phyloP scores from a whole-genome alignment of 306 rosid species.

The Carpinus fangiana region DNA sequence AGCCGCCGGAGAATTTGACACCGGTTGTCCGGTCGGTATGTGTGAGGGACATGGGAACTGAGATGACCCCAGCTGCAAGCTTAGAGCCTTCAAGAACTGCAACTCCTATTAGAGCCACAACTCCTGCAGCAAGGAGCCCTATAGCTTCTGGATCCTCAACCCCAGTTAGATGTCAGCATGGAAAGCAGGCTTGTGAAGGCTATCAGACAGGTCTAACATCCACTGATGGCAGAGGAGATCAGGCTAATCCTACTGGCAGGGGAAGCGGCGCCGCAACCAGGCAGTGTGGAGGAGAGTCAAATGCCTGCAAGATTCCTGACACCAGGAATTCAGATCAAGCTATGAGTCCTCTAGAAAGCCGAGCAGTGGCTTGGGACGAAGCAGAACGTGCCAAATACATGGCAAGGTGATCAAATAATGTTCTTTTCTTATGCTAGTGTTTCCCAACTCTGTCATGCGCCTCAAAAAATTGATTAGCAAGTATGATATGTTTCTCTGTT shows the following conservation, averaged over 20 bases:
- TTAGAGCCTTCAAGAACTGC: conserved; percentile 93
- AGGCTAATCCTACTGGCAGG: conserved; percentile 23
- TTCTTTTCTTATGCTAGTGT: conserved; percentile 7
- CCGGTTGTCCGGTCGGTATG: conserved; percentile 64
- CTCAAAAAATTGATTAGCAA: background rate
- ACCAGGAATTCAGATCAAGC: conserved; percentile 51
- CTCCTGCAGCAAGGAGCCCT: conserved; percentile 71
- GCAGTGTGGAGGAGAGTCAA: conserved; percentile 43
- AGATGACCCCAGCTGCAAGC: conserved; percentile 95
- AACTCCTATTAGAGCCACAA: conserved; percentile 83
- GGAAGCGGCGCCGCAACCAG: conserved; percentile 26
- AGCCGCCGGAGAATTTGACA: conserved; percentile 37
- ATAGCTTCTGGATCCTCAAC: conserved; percentile 74
- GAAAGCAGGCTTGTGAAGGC: conserved; percentile 38
- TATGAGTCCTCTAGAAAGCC: conserved; percentile 60
- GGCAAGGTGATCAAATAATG: conserved; percentile 60
- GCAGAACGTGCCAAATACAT: conserved; percentile 89
- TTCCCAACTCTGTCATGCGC: background rate
- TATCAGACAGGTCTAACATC: conserved; percentile 27
- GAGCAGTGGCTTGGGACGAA: conserved; percentile 96
- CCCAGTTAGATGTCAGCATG: conserved; percentile 60
- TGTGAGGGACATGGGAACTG: conserved; percentile 97
- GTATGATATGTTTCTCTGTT: conserved; percentile 15
- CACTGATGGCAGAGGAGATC: conserved; percentile 27
- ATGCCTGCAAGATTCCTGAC: conserved; percentile 40